phyloP scores from a whole-genome alignment of 179 eudicot species.

The Dionaea muscipula region DNA sequence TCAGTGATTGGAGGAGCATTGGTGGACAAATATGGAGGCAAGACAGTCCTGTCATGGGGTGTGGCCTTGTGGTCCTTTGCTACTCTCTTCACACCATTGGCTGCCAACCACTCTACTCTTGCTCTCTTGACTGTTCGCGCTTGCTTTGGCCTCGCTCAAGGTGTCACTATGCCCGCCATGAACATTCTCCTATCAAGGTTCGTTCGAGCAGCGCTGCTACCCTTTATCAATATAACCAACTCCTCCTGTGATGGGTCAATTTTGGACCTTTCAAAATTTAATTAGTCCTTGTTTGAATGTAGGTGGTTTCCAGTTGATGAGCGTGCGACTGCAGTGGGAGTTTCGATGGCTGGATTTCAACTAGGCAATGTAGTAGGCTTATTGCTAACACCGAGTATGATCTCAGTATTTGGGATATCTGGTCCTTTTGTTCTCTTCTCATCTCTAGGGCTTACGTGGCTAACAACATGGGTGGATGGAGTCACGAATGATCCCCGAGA shows the following conservation, averaged over 20 bases:
- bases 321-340: slow-evolving; percentile 84
- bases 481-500: slow-evolving; percentile 59
- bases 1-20: slow-evolving; percentile 81
- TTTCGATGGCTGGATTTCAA: slow-evolving; percentile 94
- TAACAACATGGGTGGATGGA: slow-evolving; percentile 42
- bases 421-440: slow-evolving; percentile 80
- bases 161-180: slow-evolving; percentile 92
- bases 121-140: slow-evolving; percentile 60
- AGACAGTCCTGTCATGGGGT: slow-evolving; percentile 77
- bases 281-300: not conserved
- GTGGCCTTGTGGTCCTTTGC: slow-evolving; percentile 83
- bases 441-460: slow-evolving; percentile 76
- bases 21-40: slow-evolving; percentile 86
- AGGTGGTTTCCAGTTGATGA: slow-evolving; percentile 91
- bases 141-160: slow-evolving; percentile 84
- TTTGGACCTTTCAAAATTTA: too few relatives aligned
- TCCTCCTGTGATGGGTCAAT: too few relatives aligned
- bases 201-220: too few relatives aligned
- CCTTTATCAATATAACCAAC: too few relatives aligned
- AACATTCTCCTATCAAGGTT: slow-evolving; percentile 75
- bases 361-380: slow-evolving; percentile 82
- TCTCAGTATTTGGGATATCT: slow-evolving; percentile 57
- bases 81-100: slow-evolving; percentile 86
- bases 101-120: slow-evolving; percentile 59
- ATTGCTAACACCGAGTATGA: slow-evolving; percentile 48